Base-by-base conservation (phyloP, 2,329 filamentous ascomycete genomes). In the Trichoderma sp. region DNA sequence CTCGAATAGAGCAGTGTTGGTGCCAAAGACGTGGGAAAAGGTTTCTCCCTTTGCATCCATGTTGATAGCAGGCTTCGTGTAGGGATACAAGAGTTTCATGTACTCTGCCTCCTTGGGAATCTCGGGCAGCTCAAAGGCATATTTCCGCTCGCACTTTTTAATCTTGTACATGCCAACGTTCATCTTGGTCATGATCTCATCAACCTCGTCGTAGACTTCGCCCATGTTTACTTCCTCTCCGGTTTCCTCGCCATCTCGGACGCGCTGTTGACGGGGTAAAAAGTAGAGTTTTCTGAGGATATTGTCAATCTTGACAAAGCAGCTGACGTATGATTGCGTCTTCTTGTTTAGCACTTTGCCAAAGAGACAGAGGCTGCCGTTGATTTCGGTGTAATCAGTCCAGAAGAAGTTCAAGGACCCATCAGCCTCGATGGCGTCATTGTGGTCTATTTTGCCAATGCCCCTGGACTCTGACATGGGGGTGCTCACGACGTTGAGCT, bases 231-330 rank as follows among this genome's bases (percentile, higher is more conserved):
- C 88, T 76, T 93, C 90, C 72, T 97, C 93, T 11, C 88, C 87
- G 0, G 92, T 96, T 71, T 92, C 88, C 71, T 87, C 85, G 12
- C 92, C 92, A 75, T 87, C 83, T 68, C 84, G 79, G 11, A 85
- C 72, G 11, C 85, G 85, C 53, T 84, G 83, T 76, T 94, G 86
- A 57, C 96, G 92, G 6, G 96, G 96, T 50, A 99, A 85, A 79
- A 99, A 99, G 81, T 91, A 99, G 0, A 99, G 86, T 78, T 97
- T 98, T 72, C 96, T 90, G 68, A 97, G 82, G 72, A 99, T 93
- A 76, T 98, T 98, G 84, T 99, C 95, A 23, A 99, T 86, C 81
- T 98, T 98, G 80, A 98, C 88, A 77, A 99, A 98, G 77, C 94
- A 97, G 82, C 96, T 99, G 72, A 94, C 92, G 79, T 93, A 95